Base-by-base conservation (phyloP, 83 land plant species). In the Diphasiastrum complanatum region DNA sequence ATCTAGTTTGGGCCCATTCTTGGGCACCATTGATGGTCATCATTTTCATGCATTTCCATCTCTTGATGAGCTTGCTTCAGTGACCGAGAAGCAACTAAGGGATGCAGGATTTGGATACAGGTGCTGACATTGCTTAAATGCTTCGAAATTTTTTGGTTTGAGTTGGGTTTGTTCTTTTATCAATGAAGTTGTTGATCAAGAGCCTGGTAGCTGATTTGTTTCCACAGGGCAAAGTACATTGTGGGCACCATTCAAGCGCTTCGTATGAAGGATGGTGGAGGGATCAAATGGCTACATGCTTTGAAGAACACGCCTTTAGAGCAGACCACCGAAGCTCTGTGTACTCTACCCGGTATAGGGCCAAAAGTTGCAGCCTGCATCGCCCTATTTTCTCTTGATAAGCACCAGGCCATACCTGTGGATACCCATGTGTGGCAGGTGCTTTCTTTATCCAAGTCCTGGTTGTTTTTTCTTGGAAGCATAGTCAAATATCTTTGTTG, bases 371-470 rank as follows among this genome's bases (percentile, higher is more conserved):
- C 98, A 23, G 96, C 98, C 28, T 92, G 98, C 71, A 68, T 92
- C 58, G 95, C 98, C 48, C 91, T 92, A 37, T 92, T 92, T 64
- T 92, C 98, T 26, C 74, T 92, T 0, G 98, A 92, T 71, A 89
- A 92, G 38, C 91, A 92, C 52, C 91, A 88, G 45, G 96, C 98
- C 27, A 85, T 92, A 55, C 98, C 98, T 33, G 98, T 92, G 52
- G 98, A 92, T 78, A 92, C 98, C 22, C 98, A 92, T 70, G 98
- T 92, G 4, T 92, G 98, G 98, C 72, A 83, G 96, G 96, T 92
- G 47, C 25, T 27, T 11, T 32, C 14, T 5, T 62, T 6, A 23
- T 5, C 8, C 14, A 4, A 51, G 8, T 5, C 23, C 20, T 18
- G 19, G 4, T 31, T 40, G 35, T 50, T 16, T 45, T 1, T 27